Conservation (phyloP, 345 rosid species). For the Salix arbutifolia region DNA sequence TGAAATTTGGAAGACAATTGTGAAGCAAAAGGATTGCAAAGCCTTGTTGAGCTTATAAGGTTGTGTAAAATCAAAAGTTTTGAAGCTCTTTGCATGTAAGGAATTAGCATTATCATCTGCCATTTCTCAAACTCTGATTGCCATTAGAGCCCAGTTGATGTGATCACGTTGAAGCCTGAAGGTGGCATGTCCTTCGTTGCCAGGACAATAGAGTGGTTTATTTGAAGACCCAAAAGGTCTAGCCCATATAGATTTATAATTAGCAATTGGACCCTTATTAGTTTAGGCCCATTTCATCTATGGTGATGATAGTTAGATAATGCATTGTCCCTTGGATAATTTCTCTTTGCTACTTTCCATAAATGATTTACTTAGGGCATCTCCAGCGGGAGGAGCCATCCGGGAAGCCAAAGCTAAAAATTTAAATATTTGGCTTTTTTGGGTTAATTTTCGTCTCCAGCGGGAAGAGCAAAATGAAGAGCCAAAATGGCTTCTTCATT, state of each 20-base stretch:
- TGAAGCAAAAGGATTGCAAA: conserved; percentile 4
- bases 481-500: no score
- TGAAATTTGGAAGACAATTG: conserved; percentile 12
- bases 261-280: not conserved
- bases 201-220: not conserved
- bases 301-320: not conserved
- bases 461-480: no score
- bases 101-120: conserved; percentile 18
- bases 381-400: no score
- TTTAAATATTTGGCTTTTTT: no score
- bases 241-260: not conserved
- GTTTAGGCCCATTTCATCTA: not conserved
- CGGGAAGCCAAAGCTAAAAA: no score
- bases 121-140: conserved; percentile 7
- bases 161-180: not conserved
- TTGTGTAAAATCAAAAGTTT: not conserved
- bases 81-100: conserved; percentile 13
- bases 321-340: not conserved
- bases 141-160: not conserved
- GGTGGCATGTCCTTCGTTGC: not conserved
- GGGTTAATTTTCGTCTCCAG: no score
- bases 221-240: not conserved
- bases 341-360: not conserved
- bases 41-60: not conserved
- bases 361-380: not conserved